Conservation (phyloP, 306 rosid species). For the Adenanthera pavonina region DNA sequence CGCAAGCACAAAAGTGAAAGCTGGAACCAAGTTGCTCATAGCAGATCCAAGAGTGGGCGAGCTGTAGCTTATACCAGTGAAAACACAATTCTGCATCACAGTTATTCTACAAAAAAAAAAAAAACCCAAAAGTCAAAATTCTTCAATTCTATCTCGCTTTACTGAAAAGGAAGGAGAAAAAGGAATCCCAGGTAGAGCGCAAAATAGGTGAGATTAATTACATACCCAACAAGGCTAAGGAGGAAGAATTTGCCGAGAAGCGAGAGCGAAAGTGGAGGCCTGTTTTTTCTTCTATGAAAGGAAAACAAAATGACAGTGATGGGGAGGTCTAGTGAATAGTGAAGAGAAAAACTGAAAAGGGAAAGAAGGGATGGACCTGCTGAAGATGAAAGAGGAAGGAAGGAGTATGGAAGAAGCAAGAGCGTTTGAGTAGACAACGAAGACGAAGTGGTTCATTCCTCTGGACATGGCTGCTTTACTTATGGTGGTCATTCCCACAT, state of each 20-base stretch:
- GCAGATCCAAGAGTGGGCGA: conserved; percentile 65
- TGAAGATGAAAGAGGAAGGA: conserved; percentile 48
- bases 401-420: conserved; percentile 52
- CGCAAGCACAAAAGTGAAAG: conserved; percentile 54
- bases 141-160: neutral
- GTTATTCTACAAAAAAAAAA: conserved; percentile 53
- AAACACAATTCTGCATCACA: conserved; percentile 57
- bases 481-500: conserved; percentile 49
- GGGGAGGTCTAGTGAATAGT: neutral
- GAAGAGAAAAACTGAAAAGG: neutral
- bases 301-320: neutral
- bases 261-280: conserved; percentile 46
- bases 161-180: neutral
- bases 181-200: neutral
- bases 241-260: conserved; percentile 55
- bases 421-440: conserved; percentile 59
- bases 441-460: conserved; percentile 58
- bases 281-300: conserved; percentile 24
- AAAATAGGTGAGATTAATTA: conserved; percentile 6
- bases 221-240: conserved; percentile 54
- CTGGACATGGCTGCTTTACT: conserved; percentile 54
- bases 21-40: conserved; percentile 58
- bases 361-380: conserved; percentile 12
- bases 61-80: conserved; percentile 55
- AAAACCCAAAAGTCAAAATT: conserved; percentile 11